phyloP scores from a whole-genome alignment of 768 basidiomycete species.

The Trametes cinnabarina region DNA sequence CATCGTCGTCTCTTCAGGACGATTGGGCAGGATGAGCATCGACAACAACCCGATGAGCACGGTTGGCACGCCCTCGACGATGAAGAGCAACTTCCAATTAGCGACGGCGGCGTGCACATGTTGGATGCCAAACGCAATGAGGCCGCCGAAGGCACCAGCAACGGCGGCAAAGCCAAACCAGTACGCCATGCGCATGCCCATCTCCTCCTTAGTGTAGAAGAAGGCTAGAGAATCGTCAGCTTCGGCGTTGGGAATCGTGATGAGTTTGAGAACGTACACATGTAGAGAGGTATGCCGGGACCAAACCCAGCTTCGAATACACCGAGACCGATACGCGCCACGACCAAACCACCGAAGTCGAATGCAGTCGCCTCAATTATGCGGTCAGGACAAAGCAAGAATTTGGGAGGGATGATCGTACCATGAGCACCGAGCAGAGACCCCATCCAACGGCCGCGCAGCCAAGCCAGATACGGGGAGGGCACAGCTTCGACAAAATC shows the following conservation, averaged over 20 bases:
- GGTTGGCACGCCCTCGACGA: conserved; percentile 74
- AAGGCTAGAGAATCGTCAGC: conserved; percentile 47
- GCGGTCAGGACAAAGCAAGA: not conserved
- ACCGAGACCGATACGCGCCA: conserved; percentile 62
- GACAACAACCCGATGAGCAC: conserved; percentile 59
- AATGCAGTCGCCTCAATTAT: conserved; percentile 53
- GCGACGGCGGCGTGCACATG: conserved; percentile 48
- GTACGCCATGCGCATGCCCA: conserved; percentile 73
- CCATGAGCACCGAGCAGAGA: conserved; percentile 69
- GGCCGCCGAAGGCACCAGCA: conserved; percentile 82
- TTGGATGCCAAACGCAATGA: conserved; percentile 79
- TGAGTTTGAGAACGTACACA: conserved; percentile 49
- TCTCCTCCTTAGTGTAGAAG: conserved; percentile 73
- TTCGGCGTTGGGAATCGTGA: too few species aligned
- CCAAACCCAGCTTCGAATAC: conserved; percentile 78
- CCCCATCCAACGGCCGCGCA: conserved; percentile 72
- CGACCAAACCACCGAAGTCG: conserved; percentile 57
- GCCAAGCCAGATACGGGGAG: conserved; percentile 68
- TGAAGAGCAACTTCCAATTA: conserved; percentile 66
- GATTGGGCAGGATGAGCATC: conserved; percentile 58
- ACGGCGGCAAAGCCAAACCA: conserved; percentile 86
- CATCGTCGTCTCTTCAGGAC: conserved; percentile 67
- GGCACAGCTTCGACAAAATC: conserved; percentile 62
- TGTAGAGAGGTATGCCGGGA: conserved; percentile 74
- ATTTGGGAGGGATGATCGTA: conserved; percentile 24